phyloP scores from a whole-genome alignment of 2,329 filamentous ascomycete species.

The Fonsecaea pedrosoi region DNA sequence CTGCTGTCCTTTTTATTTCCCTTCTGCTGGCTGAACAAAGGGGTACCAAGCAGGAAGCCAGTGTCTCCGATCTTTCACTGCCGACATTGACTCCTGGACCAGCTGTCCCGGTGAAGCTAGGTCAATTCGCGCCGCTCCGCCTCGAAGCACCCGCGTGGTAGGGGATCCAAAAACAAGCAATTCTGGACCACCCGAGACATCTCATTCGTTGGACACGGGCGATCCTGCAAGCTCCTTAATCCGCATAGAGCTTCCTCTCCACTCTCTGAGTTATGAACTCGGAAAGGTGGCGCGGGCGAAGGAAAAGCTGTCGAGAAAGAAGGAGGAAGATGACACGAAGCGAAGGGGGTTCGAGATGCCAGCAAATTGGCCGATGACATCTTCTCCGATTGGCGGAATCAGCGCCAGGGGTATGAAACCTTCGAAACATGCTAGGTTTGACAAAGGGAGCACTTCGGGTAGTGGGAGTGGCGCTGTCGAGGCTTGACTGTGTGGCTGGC shows the following conservation, averaged over 20 bases:
- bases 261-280: conserved; percentile 8
- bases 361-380: conserved; percentile 9
- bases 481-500: conserved; percentile 17
- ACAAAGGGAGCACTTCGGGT: conserved; percentile 10
- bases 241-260: conserved; percentile 10
- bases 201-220: conserved; percentile 22
- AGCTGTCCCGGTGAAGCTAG: conserved; percentile 15
- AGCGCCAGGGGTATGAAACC: conserved; percentile 30
- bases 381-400: conserved; percentile 28
- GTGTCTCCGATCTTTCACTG: conserved; percentile 22
- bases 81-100: conserved; percentile 21
- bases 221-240: conserved; percentile 26
- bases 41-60: conserved; percentile 10
- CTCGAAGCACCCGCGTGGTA: conserved; percentile 23
- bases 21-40: conserved; percentile 16
- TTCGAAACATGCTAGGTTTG: conserved; percentile 31
- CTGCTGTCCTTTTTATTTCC: conserved; percentile 14
- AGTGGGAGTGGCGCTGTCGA: conserved; percentile 21
- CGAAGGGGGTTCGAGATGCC: conserved; percentile 16
- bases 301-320: conserved; percentile 8
- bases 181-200: background rate
- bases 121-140: conserved; percentile 22
- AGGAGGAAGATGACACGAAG: conserved; percentile 13
- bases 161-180: conserved; percentile 14
- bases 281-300: conserved; percentile 9